phyloP scores from a whole-genome alignment of 1,139 yeast genomes.

The Debaryomyces robertsiae region DNA sequence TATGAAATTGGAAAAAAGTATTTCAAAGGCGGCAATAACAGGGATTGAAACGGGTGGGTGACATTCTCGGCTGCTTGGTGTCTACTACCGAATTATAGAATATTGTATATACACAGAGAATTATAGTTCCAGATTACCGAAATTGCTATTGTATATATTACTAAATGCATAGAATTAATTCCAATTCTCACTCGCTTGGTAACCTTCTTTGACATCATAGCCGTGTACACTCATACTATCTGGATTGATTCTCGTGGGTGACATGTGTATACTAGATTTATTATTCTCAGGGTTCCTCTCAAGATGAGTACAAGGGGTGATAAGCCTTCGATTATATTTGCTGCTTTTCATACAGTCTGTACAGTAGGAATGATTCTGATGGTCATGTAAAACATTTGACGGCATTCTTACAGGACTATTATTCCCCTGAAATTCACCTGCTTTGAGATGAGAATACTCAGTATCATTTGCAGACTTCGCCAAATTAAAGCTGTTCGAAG shows the following conservation, averaged over 20 bases:
- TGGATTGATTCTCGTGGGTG: constrained; percentile 10
- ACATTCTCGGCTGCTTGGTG: neutral
- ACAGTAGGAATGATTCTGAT: constrained; percentile 11
- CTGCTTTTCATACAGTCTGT: constrained; percentile 15
- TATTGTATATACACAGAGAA: constrained; percentile 4
- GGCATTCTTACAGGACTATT: constrained; percentile 12
- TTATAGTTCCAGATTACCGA: too few species aligned
- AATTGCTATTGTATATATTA: neutral
- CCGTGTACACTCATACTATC: constrained; percentile 10
- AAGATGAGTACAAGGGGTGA: constrained; percentile 17
- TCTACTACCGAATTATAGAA: constrained; percentile 3
- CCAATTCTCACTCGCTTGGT: constrained; percentile 14
- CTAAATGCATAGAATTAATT: constrained; percentile 3
- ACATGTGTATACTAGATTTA: constrained; percentile 6
- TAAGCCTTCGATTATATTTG: constrained; percentile 12
- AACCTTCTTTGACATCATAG: constrained; percentile 13
- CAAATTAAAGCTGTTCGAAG: constrained; percentile 10
- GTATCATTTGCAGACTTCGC: constrained; percentile 8
- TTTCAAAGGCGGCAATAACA: constrained; percentile 35
- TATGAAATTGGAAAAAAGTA: constrained; percentile 85
- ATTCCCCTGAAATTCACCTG: constrained; percentile 3
- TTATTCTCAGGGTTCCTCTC: constrained; percentile 11
- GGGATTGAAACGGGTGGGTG: constrained; percentile 1
- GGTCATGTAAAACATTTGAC: constrained; percentile 7
- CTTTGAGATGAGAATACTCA: constrained; percentile 8